Evolutionary conservation across 2,329 filamentous ascomycete species (phyloP).

Genomic region (Curvularia eragrostidis): DNA sequence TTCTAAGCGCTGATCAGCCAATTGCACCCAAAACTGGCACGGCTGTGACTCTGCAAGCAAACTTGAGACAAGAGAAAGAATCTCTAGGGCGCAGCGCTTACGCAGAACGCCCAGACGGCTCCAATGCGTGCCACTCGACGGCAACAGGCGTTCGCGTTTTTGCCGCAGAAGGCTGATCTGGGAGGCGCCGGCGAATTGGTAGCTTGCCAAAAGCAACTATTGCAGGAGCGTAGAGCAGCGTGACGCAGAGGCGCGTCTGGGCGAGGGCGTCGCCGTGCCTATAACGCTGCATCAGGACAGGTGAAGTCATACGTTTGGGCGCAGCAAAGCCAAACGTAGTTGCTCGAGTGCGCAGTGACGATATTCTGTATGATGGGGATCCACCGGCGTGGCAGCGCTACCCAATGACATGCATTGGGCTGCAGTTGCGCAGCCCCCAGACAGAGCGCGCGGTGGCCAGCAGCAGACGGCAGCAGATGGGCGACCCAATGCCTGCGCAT

Average conservation of each 20-base stretch:
- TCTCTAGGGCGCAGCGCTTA: slow-evolving; percentile 4
- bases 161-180: not conserved
- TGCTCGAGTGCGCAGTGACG: slow-evolving; percentile 10
- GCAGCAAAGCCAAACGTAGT: slow-evolving; percentile 11
- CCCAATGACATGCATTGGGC: slow-evolving; percentile 28
- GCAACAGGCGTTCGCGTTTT: slow-evolving; percentile 1
- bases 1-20: slow-evolving; percentile 10
- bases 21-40: not conserved
- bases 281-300: not conserved
- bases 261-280: slow-evolving; percentile 10
- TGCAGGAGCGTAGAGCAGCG: not conserved
- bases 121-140: not conserved
- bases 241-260: not conserved
- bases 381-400: slow-evolving; percentile 18
- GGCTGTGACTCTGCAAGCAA: not conserved
- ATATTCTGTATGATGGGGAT: slow-evolving; percentile 12
- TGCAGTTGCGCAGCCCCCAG: slow-evolving; percentile 8
- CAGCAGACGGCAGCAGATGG: not conserved
- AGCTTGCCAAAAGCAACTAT: not conserved
- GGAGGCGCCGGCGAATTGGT: not conserved
- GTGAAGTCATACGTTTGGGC: slow-evolving; percentile 8
- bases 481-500: not conserved
- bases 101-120: slow-evolving; percentile 2
- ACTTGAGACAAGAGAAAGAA: not conserved
- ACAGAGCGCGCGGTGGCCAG: slow-evolving; percentile 4